Evolutionary conservation across 805 yeast genomes (phyloP).

Genomic region (Metschnikowia similis): DNA sequence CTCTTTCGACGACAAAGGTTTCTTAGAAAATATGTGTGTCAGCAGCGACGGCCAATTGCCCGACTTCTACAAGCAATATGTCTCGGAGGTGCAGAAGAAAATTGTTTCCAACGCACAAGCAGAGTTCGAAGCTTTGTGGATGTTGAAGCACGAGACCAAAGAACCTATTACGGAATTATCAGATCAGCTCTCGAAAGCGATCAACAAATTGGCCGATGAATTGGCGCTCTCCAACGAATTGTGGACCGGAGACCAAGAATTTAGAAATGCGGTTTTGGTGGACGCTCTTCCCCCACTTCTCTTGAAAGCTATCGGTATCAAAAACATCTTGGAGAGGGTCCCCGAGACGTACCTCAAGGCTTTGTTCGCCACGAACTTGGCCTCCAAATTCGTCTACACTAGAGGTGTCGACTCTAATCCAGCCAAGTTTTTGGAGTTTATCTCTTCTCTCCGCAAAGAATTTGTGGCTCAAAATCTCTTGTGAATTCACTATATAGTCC

Average conservation of each 20-base stretch:
- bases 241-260: conserved; percentile 73
- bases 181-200: conserved; percentile 78
- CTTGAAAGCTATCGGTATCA: conserved; percentile 62
- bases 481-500: conserved; percentile 7
- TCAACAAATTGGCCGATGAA: conserved; percentile 82
- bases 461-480: conserved; percentile 30
- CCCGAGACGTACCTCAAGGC: conserved; percentile 88
- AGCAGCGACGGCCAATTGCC: conserved; percentile 55
- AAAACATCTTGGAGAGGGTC: conserved; percentile 64
- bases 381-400: conserved; percentile 79
- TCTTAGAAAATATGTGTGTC: conserved; percentile 75
- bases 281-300: conserved; percentile 78
- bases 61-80: conserved; percentile 76
- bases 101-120: conserved; percentile 72
- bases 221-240: conserved; percentile 74
- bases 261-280: conserved; percentile 71
- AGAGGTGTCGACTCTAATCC: conserved; percentile 80
- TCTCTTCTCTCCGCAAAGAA: conserved; percentile 53
- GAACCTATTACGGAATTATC: conserved; percentile 65
- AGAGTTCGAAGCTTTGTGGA: conserved; percentile 88
- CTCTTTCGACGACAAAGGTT: conserved; percentile 81
- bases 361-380: conserved; percentile 79
- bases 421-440: conserved; percentile 67
- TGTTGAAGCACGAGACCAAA: conserved; percentile 60
- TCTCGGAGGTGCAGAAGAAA: conserved; percentile 72